phyloP scores from a whole-genome alignment of 345 rosid genomes.

The Corymbia maculata region DNA sequence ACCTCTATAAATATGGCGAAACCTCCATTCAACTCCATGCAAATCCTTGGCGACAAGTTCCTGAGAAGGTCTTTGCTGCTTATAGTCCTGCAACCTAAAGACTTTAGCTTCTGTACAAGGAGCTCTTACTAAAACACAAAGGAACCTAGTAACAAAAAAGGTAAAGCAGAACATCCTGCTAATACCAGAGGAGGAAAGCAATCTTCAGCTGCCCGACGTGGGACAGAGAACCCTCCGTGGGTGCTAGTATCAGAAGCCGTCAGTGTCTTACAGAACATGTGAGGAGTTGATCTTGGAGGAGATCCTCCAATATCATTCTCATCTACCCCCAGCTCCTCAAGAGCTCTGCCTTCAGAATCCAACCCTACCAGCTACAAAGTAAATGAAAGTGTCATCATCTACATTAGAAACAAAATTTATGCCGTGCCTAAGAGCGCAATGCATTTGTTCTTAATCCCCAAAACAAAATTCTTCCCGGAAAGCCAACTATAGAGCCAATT shows the following conservation, averaged over 20 bases:
- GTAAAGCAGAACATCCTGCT: neutral
- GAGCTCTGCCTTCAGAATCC: slow-evolving; percentile 41
- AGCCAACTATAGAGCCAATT: neutral
- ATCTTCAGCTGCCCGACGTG: slow-evolving; percentile 88
- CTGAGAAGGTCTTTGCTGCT: slow-evolving; percentile 85
- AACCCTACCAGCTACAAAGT: slow-evolving; percentile 37
- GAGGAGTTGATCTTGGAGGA: slow-evolving; percentile 53
- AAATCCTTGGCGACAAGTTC: slow-evolving; percentile 85
- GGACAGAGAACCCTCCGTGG: slow-evolving; percentile 92
- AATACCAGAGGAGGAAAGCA: slow-evolving; percentile 77
- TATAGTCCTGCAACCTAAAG: slow-evolving; percentile 50
- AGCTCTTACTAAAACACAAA: neutral
- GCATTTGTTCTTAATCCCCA: neutral
- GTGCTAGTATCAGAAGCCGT: slow-evolving; percentile 95
- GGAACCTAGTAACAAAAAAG: neutral
- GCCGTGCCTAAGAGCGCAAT: neutral
- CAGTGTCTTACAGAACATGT: slow-evolving; percentile 85
- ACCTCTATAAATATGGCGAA: slow-evolving; percentile 91
- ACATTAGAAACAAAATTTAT: neutral
- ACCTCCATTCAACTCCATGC: slow-evolving; percentile 86
- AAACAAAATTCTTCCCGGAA: neutral
- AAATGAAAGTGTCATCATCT: slow-evolving; percentile 1
- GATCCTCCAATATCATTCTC: slow-evolving; percentile 48
- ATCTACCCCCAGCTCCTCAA: slow-evolving; percentile 30
- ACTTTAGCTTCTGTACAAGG: neutral